Conservation (phyloP, 306 rosid genomes). For the Aeschynomene evenia region DNA sequence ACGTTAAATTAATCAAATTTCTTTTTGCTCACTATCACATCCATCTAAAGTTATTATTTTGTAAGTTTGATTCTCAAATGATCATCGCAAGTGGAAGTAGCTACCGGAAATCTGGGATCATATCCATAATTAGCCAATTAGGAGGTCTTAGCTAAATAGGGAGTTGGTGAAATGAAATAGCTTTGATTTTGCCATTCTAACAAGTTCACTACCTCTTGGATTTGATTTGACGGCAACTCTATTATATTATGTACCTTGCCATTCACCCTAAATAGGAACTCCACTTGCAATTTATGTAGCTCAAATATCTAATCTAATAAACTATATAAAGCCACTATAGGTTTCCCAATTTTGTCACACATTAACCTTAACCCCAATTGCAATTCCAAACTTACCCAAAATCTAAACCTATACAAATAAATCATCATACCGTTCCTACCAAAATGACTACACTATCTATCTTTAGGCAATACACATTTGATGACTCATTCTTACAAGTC, state of each 20-base stretch:
- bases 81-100: background rate
- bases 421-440: background rate
- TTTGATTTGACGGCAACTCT: conserved; percentile 12
- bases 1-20: background rate
- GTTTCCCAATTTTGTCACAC: background rate
- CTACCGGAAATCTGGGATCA: conserved; percentile 6
- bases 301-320: background rate
- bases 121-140: conserved; percentile 16
- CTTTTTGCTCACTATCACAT: no score
- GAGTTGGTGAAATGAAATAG: conserved; percentile 26
- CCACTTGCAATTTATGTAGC: background rate
- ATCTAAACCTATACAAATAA: background rate
- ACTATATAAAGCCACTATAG: conserved; percentile 11
- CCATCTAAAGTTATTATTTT: no score
- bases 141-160: background rate
- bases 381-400: background rate
- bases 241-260: background rate
- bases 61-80: background rate
- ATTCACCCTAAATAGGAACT: background rate
- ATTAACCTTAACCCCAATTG: background rate
- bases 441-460: conserved; percentile 24
- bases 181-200: background rate
- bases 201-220: background rate
- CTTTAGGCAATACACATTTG: conserved; percentile 45
- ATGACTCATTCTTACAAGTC: conserved; percentile 39